Conservation (phyloP, 352 stramenopile species). For the Phytophthora fragariaefolia region DNA sequence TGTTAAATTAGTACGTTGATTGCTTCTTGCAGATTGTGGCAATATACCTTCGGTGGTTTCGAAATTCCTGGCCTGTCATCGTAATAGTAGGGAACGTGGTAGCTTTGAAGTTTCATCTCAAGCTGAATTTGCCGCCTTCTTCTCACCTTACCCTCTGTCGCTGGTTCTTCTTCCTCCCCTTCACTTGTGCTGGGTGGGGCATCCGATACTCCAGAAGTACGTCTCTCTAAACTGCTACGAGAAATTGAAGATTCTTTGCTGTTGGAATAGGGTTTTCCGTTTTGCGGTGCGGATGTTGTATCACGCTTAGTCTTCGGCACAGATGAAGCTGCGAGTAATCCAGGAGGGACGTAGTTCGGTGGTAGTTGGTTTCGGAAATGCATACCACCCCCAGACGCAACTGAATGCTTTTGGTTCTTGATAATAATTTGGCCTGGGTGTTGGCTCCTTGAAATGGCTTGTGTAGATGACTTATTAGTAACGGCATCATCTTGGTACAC, state of each 20-base stretch:
- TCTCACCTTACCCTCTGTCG: slow-evolving; percentile 8
- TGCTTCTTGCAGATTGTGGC: too few relatives aligned
- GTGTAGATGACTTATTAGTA: not conserved
- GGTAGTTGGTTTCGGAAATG: slow-evolving; percentile 79
- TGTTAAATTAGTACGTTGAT: too few relatives aligned
- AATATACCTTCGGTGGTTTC: slow-evolving; percentile 25
- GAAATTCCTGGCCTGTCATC: not conserved
- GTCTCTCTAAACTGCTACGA: slow-evolving; percentile 12
- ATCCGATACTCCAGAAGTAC: slow-evolving; percentile 11
- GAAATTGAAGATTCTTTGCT: slow-evolving; percentile 4
- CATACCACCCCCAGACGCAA: slow-evolving; percentile 51
- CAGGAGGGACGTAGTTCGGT: slow-evolving; percentile 58
- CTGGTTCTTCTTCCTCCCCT: slow-evolving; percentile 19
- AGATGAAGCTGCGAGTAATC: slow-evolving; percentile 13
- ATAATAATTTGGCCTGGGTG: slow-evolving; percentile 31
- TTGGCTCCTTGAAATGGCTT: slow-evolving; percentile 1
- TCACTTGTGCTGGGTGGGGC: slow-evolving; percentile 30
- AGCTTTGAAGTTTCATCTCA: slow-evolving; percentile 42
- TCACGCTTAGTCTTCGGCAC: slow-evolving; percentile 21
- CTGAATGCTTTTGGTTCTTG: slow-evolving; percentile 40
- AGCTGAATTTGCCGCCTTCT: slow-evolving; percentile 8
- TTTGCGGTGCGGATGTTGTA: not conserved
- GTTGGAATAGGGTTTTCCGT: not conserved
- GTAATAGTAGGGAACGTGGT: slow-evolving; percentile 46
- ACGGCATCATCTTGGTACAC: not conserved